Percentiles rank a stretch among this genome's conserved stretches.
These are phyloP conservation scores for Bryoglossum gracile DNA, from an alignment of 495 filamentous ascomycete genomes.

Conservation along the genomic window DNA sequence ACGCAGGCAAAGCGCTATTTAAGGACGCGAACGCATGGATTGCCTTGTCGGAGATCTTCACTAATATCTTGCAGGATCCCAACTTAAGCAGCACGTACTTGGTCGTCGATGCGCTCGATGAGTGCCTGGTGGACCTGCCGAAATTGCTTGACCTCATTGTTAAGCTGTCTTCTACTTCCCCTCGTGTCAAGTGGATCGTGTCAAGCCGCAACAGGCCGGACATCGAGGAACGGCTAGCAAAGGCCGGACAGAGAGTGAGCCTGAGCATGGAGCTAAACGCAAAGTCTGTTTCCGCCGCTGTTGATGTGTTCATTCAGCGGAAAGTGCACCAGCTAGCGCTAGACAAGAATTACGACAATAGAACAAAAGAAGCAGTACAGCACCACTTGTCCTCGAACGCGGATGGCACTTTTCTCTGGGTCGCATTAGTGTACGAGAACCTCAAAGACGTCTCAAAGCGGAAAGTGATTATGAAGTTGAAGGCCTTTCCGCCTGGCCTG, in stretches of 20 bases:
- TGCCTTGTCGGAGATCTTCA: constrained; percentile 27
- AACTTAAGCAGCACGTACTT: constrained; percentile 23
- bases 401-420: neutral
- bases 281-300: constrained; percentile 8
- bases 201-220: constrained; percentile 33
- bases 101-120: constrained; percentile 44
- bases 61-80: constrained; percentile 26
- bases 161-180: neutral
- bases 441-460: constrained; percentile 5
- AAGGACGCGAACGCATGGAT: constrained; percentile 26
- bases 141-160: constrained; percentile 15
- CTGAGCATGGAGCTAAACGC: constrained; percentile 7
- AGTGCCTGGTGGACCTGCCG: constrained; percentile 28
- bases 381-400: constrained; percentile 4
- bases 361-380: neutral
- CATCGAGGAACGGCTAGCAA: constrained; percentile 30
- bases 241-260: constrained; percentile 1
- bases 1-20: constrained; percentile 24
- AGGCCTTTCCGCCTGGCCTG: constrained; percentile 26
- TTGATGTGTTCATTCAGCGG: constrained; percentile 29
- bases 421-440: constrained; percentile 23
- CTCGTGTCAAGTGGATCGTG: constrained; percentile 31
- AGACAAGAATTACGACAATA: constrained; percentile 15
- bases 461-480: constrained; percentile 16
- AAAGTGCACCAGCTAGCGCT: constrained; percentile 25